phyloP scores from a whole-genome alignment of 768 basidiomycete genomes.

The Russula compacta region DNA sequence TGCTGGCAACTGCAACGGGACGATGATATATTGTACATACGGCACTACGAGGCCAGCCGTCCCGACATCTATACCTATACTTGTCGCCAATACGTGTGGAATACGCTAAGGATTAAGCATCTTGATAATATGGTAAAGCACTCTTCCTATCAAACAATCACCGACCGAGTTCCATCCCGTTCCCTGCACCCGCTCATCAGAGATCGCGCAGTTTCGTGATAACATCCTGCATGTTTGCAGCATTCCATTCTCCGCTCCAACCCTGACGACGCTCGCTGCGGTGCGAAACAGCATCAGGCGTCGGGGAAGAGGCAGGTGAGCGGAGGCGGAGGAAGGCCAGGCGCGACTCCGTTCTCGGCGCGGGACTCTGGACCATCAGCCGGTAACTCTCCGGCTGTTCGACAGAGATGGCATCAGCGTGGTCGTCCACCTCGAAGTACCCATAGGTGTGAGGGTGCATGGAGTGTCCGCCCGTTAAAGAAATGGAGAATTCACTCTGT shows the following conservation, averaged over 20 bases:
- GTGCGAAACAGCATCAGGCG: background rate
- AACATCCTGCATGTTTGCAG: constrained; percentile 16
- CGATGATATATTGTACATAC: background rate
- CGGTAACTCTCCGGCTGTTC: background rate
- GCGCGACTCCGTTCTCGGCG: background rate
- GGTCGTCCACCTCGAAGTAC: background rate
- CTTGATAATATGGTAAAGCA: background rate
- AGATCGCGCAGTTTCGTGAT: constrained; percentile 14
- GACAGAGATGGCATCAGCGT: background rate
- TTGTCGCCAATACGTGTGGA: background rate
- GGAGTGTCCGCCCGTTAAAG: background rate
- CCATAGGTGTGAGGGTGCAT: background rate
- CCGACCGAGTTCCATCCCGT: background rate
- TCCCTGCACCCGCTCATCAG: background rate
- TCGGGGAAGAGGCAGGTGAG: background rate
- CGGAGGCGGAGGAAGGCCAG: background rate
- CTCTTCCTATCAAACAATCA: background rate
- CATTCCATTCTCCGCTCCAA: constrained; percentile 22
- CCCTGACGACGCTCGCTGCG: constrained; percentile 17
- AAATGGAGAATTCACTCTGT: background rate
- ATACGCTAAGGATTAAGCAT: background rate
- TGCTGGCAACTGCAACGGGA: background rate
- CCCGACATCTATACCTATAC: background rate
- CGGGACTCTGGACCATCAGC: background rate
- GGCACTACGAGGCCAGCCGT: background rate